Evolutionary conservation across 345 rosid genomes (phyloP).

Genomic region (Hypericum androsaemum): DNA sequence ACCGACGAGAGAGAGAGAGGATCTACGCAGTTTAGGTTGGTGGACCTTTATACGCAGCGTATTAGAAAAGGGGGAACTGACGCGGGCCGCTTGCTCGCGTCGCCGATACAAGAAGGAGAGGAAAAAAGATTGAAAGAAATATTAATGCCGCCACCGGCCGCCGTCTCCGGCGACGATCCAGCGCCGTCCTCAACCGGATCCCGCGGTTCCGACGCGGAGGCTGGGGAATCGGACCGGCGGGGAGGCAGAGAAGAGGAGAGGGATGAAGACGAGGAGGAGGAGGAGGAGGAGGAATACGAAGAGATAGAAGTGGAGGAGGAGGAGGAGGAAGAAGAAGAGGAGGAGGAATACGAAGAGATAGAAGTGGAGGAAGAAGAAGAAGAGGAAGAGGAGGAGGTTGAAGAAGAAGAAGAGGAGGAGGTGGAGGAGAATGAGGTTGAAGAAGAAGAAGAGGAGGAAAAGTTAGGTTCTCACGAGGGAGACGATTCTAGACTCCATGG

Average conservation of each 20-base stretch:
- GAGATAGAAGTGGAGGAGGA: neutral
- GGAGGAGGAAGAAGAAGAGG: neutral
- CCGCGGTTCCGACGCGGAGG: neutral
- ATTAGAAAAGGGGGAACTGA: too few species aligned
- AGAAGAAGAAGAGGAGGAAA: conserved; percentile 1
- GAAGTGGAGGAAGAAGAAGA: neutral
- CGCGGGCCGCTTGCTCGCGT: too few species aligned
- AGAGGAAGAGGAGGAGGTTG: neutral
- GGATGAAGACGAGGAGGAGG: neutral
- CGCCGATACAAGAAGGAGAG: too few species aligned
- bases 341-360: neutral
- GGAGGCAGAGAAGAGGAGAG: neutral
- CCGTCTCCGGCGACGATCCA: neutral
- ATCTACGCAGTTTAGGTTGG: too few species aligned
- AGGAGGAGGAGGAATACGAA: neutral
- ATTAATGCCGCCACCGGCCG: neutral
- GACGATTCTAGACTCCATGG: neutral
- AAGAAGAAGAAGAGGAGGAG: conserved; percentile 1
- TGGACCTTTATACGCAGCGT: too few species aligned
- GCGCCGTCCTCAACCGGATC: neutral
- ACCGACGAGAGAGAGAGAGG: too few species aligned
- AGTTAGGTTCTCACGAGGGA: conserved; percentile 4
- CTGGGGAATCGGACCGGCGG: neutral
- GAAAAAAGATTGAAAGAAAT: too few species aligned
- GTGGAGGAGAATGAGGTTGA: conserved; percentile 2